Conservation (phyloP, 1,139 yeast species). For the Suhomyces guaymorum region DNA sequence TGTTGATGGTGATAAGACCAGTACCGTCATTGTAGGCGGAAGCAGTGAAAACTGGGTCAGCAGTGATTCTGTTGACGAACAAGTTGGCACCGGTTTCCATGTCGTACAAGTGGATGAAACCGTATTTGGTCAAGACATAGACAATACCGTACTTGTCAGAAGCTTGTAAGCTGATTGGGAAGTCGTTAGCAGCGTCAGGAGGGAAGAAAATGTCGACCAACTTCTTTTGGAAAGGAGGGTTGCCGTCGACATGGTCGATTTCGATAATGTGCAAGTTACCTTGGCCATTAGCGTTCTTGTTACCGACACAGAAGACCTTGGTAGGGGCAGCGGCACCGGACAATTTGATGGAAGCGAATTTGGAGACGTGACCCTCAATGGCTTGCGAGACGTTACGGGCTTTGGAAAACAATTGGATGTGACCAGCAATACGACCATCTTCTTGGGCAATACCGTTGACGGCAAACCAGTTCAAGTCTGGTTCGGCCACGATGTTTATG, state of each 20-base stretch:
- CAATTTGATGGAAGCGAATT: constrained; percentile 74
- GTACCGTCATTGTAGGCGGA: constrained; percentile 68
- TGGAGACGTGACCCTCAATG: constrained; percentile 96
- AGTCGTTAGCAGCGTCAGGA: constrained; percentile 93
- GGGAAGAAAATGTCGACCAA: constrained; percentile 94
- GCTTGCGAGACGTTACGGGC: constrained; percentile 93
- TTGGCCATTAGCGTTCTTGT: constrained; percentile 81
- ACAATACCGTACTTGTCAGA: constrained; percentile 84
- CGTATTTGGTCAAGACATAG: constrained; percentile 90
- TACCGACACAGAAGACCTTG: constrained; percentile 87
- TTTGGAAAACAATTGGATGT: constrained; percentile 87
- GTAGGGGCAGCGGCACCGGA: constrained; percentile 77
- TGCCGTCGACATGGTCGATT: constrained; percentile 87
- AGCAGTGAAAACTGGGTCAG: constrained; percentile 94
- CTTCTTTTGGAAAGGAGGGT: constrained; percentile 87
- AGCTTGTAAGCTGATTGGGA: constrained; percentile 92
- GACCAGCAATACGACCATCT: constrained; percentile 94
- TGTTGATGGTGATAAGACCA: constrained; percentile 92
- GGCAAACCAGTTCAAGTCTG: constrained; percentile 88
- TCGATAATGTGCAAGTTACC: constrained; percentile 91
- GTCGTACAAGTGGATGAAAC: constrained; percentile 94
- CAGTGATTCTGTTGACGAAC: constrained; percentile 94
- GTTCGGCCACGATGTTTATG: constrained; percentile 85
- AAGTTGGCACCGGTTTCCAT: constrained; percentile 89
- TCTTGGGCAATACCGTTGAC: constrained; percentile 94